phyloP scores from a whole-genome alignment of 495 filamentous ascomycete genomes.

The Lasiosphaeris hirsuta region DNA sequence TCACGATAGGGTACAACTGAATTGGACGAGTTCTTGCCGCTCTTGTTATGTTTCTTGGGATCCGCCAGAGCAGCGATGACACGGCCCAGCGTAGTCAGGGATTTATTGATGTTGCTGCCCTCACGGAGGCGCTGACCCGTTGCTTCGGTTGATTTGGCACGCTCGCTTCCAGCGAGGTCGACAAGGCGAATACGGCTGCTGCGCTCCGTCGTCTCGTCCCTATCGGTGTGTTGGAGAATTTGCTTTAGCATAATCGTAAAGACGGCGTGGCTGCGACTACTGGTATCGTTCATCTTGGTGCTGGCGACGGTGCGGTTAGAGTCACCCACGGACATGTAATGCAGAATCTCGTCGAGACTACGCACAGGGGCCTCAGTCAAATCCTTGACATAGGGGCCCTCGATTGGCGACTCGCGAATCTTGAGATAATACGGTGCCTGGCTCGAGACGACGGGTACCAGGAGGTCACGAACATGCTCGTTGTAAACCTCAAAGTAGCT shows the following conservation, averaged over 20 bases:
- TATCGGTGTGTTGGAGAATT: constrained; percentile 86
- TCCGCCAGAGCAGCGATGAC: constrained; percentile 97
- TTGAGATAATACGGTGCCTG: constrained; percentile 89
- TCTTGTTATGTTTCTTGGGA: constrained; percentile 51
- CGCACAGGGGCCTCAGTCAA: constrained; percentile 87
- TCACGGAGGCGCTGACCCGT: constrained; percentile 87
- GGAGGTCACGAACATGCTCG: constrained; percentile 93
- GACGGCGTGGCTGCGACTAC: constrained; percentile 88
- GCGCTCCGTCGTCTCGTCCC: constrained; percentile 93
- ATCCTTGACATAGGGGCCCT: constrained; percentile 97
- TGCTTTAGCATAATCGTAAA: constrained; percentile 98
- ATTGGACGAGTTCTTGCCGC: constrained; percentile 38
- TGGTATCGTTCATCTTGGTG: constrained; percentile 99
- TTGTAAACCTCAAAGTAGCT: constrained; percentile 99
- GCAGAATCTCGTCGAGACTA: constrained; percentile 77
- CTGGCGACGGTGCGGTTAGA: constrained; percentile 83
- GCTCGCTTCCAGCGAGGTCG: constrained; percentile 91
- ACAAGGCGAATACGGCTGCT: constrained; percentile 91
- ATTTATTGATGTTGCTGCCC: constrained; percentile 98
- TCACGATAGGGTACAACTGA: constrained; percentile 91
- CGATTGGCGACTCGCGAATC: constrained; percentile 90
- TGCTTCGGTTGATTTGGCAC: constrained; percentile 92
- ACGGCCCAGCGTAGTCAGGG: constrained; percentile 88
- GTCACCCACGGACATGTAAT: constrained; percentile 88
- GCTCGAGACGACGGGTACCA: constrained; percentile 67